Evolutionary conservation across 345 rosid species (phyloP).

Genomic region (Melaleuca quinquenervia): DNA sequence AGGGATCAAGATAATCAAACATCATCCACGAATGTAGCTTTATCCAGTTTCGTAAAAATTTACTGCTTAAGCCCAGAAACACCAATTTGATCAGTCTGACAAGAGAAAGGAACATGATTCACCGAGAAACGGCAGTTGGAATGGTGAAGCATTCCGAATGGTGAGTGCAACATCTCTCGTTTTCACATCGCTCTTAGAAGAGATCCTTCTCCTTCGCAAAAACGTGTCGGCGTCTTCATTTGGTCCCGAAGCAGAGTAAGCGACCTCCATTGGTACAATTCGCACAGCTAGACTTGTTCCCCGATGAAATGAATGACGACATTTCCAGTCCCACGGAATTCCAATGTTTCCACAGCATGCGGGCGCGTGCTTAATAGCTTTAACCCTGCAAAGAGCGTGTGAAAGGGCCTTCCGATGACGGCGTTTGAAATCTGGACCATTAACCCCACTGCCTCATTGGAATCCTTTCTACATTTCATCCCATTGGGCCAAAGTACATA

Average conservation of each 20-base stretch:
- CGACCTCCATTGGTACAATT: too few relatives aligned
- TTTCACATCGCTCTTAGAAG: too few relatives aligned
- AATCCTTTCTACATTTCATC: neutral
- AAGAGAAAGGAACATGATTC: neutral
- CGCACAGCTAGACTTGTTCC: neutral
- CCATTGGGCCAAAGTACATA: neutral
- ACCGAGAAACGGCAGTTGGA: neutral
- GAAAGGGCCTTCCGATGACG: neutral
- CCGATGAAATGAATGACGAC: too few relatives aligned
- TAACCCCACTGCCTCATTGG: neutral
- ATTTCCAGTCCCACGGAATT: neutral
- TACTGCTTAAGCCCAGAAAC: neutral
- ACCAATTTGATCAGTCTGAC: neutral
- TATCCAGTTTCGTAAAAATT: rapidly evolving
- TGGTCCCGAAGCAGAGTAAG: neutral
- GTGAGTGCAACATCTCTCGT: too few relatives aligned
- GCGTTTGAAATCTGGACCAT: neutral
- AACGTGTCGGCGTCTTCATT: neutral
- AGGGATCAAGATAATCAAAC: neutral
- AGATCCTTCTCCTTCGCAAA: neutral
- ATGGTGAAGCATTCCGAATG: too few relatives aligned
- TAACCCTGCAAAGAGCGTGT: neutral
- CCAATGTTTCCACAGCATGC: neutral
- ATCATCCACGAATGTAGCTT: neutral
- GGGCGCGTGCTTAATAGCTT: neutral